Percentiles rank a stretch among this genome's conserved stretches.
These are phyloP conservation scores for Neonectria coccinea DNA, from an alignment of 2,329 filamentous ascomycete genomes.

Conservation along the genomic window DNA sequence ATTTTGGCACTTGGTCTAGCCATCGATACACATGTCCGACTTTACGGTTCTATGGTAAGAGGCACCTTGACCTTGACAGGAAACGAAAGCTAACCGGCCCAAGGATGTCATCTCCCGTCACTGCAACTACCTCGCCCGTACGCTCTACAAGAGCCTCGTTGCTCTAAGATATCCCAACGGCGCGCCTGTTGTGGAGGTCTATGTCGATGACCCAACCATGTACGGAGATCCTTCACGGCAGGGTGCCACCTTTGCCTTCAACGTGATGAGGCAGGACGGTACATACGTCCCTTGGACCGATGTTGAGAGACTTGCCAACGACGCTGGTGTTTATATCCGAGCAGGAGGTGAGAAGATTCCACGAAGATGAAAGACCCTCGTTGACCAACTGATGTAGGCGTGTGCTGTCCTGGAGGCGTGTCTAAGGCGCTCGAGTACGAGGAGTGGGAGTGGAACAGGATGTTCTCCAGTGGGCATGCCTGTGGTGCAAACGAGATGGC, in stretches of 20 bases:
- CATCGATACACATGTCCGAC: conserved; percentile 64
- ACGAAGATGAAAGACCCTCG: neutral
- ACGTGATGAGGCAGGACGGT: conserved; percentile 65
- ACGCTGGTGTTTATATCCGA: conserved; percentile 68
- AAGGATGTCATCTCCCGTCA: conserved; percentile 67
- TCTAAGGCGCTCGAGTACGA: conserved; percentile 63
- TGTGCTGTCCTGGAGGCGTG: conserved; percentile 62
- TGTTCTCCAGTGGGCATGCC: conserved; percentile 67
- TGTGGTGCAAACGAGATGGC: conserved; percentile 66
- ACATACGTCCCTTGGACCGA: conserved; percentile 66
- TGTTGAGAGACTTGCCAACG: conserved; percentile 69
- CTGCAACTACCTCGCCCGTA: conserved; percentile 64
- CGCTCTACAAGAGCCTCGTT: conserved; percentile 61
- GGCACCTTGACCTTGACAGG: neutral
- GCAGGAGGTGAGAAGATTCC: conserved; percentile 57
- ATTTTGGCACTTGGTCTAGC: conserved; percentile 72
- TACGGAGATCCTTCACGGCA: conserved; percentile 66
- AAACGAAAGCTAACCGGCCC: neutral
- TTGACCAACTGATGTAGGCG: conserved; percentile 48
- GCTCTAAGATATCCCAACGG: conserved; percentile 66
- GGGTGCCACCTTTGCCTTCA: conserved; percentile 74
- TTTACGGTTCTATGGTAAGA: conserved; percentile 67
- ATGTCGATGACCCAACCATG: conserved; percentile 59
- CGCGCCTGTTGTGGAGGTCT: conserved; percentile 62
- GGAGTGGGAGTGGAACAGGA: conserved; percentile 65